Evolutionary conservation across 2,329 filamentous ascomycete genomes (phyloP), one percentile per base, ranked within the genome.

Genomic region (Fusarium siculi): DNA sequence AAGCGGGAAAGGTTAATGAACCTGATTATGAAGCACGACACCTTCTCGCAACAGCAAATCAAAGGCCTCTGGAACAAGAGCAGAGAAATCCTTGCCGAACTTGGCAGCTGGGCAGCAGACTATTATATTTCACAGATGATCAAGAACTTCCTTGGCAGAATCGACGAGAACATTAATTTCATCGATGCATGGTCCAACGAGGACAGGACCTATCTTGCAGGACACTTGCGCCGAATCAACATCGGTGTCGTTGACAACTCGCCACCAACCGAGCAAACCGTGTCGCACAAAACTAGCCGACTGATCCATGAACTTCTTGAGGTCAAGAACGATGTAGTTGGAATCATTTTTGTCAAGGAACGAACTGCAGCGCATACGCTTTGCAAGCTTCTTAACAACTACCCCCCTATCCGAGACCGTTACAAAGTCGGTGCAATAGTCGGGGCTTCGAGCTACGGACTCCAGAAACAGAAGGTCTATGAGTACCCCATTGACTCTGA

Each of bases 21-120:
- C 16, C 81, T 82, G 1, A 62, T 87, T 7, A 66, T 79, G n/a
- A 85, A 82, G 46, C 76, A 82, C 12, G 84, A 87, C 23, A 91
- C 89, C 0, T 87, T 84, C 71, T 83, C 84, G 36, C 86, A 85
- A 40, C 84, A 84, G 30, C 88, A 93, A 71, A 81, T 95, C 72
- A 86, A 83, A 60, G 82, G 82, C 0, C 85, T 95, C 12, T 82
- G 83, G 47, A 82, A 83, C 5, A 88, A 87, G 37, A 84, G 87
- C 18, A 52, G 70, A 2, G 84, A 86, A 19, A 84, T 95, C 3
- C 84, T 84, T 28, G 73, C 78, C 7, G 87, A 92, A 50, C 84
- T 95, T 8, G 93, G 93, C 1, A 73, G 84, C 3, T 95, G 92
- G 91, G 92, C 92, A 3, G 87, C 88, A 1, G 91, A 95, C 54